Percentiles rank a stretch among this genome's conserved stretches.
Conservation (phyloP, 257 asterid genomes). For the Rehmannia glutinosa region DNA sequence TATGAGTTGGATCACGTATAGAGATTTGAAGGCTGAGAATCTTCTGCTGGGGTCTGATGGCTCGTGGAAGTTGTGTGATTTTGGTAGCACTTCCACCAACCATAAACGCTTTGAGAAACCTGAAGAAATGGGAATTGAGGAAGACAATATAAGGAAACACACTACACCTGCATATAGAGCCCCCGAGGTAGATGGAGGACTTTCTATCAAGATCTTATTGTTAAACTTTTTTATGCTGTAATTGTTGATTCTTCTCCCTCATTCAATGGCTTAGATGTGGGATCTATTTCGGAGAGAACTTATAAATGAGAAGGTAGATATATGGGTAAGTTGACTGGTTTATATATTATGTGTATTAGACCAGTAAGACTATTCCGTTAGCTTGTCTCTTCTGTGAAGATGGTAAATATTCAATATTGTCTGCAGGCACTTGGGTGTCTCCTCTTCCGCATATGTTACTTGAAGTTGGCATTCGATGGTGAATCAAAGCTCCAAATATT, state of each 20-base stretch:
- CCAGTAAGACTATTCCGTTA: neutral
- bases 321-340: conserved; percentile 74
- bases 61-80: conserved; percentile 93
- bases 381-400: neutral
- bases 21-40: conserved; percentile 98
- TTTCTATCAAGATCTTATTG: conserved; percentile 28
- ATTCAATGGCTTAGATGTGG: conserved; percentile 84
- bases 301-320: conserved; percentile 91
- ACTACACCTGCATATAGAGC: conserved; percentile 99
- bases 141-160: conserved; percentile 89
- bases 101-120: conserved; percentile 97
- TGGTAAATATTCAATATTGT: conserved; percentile 4
- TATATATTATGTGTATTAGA: conserved; percentile 5
- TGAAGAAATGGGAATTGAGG: conserved; percentile 99
- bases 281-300: conserved; percentile 85
- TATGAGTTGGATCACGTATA: conserved; percentile 35
- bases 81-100: conserved; percentile 91
- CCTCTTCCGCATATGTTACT: conserved; percentile 89
- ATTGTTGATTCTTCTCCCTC: conserved; percentile 39
- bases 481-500: conserved; percentile 96
- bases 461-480: conserved; percentile 94
- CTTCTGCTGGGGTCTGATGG: conserved; percentile 95
- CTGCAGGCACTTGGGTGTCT: conserved; percentile 97
- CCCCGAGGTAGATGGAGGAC: conserved; percentile 80
- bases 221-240: conserved; percentile 27